phyloP scores from a whole-genome alignment of 495 filamentous ascomycete genomes.

The Lindgomyces ingoldianus region DNA sequence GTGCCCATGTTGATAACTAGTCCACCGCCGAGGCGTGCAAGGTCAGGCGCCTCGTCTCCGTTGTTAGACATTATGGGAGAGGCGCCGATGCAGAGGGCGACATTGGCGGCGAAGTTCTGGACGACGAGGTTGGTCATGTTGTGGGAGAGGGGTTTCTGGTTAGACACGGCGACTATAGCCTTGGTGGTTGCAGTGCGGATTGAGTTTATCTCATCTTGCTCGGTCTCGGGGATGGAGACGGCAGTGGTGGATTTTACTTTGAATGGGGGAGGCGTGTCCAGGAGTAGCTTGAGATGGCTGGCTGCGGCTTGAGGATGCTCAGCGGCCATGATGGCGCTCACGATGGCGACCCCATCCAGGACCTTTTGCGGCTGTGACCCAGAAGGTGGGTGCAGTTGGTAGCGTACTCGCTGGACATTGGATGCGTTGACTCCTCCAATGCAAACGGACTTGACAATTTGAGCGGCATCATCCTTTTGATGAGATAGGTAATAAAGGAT shows the following conservation, averaged over 20 bases:
- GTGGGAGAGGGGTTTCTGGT: conserved; percentile 74
- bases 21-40: conserved; percentile 64
- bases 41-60: conserved; percentile 76
- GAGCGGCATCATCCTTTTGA: conserved; percentile 9
- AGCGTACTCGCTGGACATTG: conserved; percentile 73
- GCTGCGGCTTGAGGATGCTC: conserved; percentile 63
- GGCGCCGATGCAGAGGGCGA: conserved; percentile 79
- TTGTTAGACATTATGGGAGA: conserved; percentile 94
- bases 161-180: conserved; percentile 60
- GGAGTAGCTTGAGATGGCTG: conserved; percentile 54
- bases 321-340: conserved; percentile 83
- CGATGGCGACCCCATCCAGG: conserved; percentile 81
- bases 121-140: conserved; percentile 97
- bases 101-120: conserved; percentile 89
- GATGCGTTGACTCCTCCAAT: conserved; percentile 86
- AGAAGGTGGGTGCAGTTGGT: conserved; percentile 11
- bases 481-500: conserved; percentile 64
- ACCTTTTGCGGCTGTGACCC: conserved; percentile 58
- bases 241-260: background rate
- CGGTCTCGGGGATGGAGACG: conserved; percentile 16
- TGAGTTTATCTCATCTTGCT: conserved; percentile 34
- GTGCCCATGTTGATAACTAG: conserved; percentile 97
- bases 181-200: background rate
- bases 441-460: conserved; percentile 57
- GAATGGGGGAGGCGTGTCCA: conserved; percentile 54